Base-by-base conservation (phyloP, 1,284 basidiomycete species). In the Ceratobasidium sp. region DNA sequence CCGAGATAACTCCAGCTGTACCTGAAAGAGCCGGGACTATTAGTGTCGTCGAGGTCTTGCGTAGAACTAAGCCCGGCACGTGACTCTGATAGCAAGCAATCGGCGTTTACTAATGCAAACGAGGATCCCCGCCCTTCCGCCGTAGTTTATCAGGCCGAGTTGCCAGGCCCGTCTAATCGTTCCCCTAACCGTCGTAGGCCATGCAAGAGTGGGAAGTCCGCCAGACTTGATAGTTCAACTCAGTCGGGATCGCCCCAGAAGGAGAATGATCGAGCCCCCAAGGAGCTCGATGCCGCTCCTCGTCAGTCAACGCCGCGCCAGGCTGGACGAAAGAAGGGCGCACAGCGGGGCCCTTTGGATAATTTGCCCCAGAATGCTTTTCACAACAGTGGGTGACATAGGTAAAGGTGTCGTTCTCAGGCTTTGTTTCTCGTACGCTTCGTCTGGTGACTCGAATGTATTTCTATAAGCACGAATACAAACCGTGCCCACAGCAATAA, bases 101-200 rank as follows among this genome's bases (percentile, higher is more conserved):
- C 27, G 27, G 27, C 20, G 46, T 16, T 14, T 46, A 27, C 59
- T 30, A n/a, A 38, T 30, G 23, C 30, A 27, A 50, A 60, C 60
- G 48, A 50, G n/a, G 48, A 27, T 16, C 46, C 33, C 48, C 46
- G 50, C 23, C 23, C 46, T 18, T 52, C 57, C 33, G 44, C 59
- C 50, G 27, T 5, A 33, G 33, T 18, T 18, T 20, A 62, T 10
- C 35, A 73, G 4, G 27, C 33, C 12, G 18, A 5, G 16, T 30
- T 57, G 10, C 48, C 62, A 27, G 62, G n/a, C 16, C 6, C 62
- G 3, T 14, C 44, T n/a, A 41, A 30, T 27, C 62, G 12, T 35
- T 54, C 73, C 14, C 60, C 73, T 3, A 65, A 60, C 50, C 59
- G 62, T 33, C 73, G 73, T 16, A 60, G 73, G 30, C 46, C 44